Conservation (phyloP, 768 basidiomycete genomes). For the Tylopilus vinaceipallidus region DNA sequence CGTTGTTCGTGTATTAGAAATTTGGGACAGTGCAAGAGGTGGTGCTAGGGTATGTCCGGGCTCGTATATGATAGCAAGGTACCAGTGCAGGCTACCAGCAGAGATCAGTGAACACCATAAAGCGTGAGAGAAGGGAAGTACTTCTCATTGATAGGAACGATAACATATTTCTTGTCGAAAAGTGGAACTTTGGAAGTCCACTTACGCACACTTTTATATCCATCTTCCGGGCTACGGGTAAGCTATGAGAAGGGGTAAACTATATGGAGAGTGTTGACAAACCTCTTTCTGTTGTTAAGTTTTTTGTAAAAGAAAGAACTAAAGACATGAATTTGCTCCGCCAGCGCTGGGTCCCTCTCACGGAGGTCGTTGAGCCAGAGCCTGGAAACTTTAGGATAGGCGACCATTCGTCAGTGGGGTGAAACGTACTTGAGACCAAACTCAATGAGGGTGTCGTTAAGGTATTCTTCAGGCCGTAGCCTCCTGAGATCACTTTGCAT, state of each 20-base stretch:
- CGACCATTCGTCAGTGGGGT: not conserved
- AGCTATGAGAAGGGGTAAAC: constrained; percentile 9
- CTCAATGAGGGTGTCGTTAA: constrained; percentile 97
- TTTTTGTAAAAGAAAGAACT: constrained; percentile 99
- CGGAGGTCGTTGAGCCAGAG: constrained; percentile 66
- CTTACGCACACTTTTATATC: constrained; percentile 83
- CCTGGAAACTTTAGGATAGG: constrained; percentile 38
- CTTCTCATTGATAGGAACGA: constrained; percentile 98
- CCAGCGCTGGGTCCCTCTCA: constrained; percentile 54
- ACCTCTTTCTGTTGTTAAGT: constrained; percentile 63
- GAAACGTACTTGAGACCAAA: constrained; percentile 84
- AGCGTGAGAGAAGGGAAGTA: constrained; percentile 36
- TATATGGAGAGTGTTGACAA: constrained; percentile 15
- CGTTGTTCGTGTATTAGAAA: constrained; percentile 14
- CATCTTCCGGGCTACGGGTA: constrained; percentile 48
- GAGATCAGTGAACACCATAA: constrained; percentile 2
- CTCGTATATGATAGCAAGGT: constrained; percentile 88
- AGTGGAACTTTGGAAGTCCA: constrained; percentile 92
- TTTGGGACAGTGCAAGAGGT: constrained; percentile 35
- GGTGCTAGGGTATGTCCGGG: constrained; percentile 62
- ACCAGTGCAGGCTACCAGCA: constrained; percentile 84
- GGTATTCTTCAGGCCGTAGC: constrained; percentile 74
- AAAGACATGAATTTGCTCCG: constrained; percentile 82
- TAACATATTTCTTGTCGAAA: constrained; percentile 88
- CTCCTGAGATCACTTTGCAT: constrained; percentile 76